Evolutionary conservation across 306 rosid species (phyloP).

Genomic region (barrel medic (Medicago truncatula)): DNA sequence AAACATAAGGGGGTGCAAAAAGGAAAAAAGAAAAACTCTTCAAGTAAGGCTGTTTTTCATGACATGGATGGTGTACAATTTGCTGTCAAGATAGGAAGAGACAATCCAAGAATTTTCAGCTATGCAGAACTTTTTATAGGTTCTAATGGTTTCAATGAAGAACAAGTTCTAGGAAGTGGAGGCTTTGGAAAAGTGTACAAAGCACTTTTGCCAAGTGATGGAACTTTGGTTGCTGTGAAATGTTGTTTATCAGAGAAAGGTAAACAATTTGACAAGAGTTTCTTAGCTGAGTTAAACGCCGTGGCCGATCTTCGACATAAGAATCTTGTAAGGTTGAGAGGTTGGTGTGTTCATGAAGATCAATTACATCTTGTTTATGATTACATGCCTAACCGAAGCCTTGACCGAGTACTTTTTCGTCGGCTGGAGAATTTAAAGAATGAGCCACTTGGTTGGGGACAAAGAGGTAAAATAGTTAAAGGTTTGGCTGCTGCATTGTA

Average conservation of each 20-base stretch:
- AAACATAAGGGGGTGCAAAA: slow-evolving; percentile 16
- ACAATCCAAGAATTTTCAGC: slow-evolving; percentile 87
- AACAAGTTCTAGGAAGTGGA: slow-evolving; percentile 83
- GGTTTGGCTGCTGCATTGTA: slow-evolving; percentile 84
- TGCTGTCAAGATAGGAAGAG: slow-evolving; percentile 66
- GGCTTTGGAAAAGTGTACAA: slow-evolving; percentile 87
- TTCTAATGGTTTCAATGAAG: slow-evolving; percentile 77
- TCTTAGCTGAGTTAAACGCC: slow-evolving; percentile 79
- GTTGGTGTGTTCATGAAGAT: slow-evolving; percentile 93
- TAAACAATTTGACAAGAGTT: slow-evolving; percentile 82
- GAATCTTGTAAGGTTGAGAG: slow-evolving; percentile 88
- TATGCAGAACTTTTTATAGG: slow-evolving; percentile 89
- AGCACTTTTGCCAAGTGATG: slow-evolving; percentile 88
- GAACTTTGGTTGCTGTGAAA: slow-evolving; percentile 90
- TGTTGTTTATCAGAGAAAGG: slow-evolving; percentile 87
- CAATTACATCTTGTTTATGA: slow-evolving; percentile 79
- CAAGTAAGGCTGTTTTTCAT: slow-evolving; percentile 50
- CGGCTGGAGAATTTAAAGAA: slow-evolving; percentile 49
- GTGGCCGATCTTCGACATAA: slow-evolving; percentile 95
- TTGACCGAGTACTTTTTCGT: slow-evolving; percentile 75
- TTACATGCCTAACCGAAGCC: slow-evolving; percentile 93
- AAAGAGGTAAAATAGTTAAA: slow-evolving; percentile 62
- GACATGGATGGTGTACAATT: slow-evolving; percentile 86
- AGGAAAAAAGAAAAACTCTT: slow-evolving; percentile 41
- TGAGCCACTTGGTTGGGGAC: slow-evolving; percentile 61